Conservation (phyloP, 2,329 filamentous ascomycete species). For the Cladosporium sp. region DNA sequence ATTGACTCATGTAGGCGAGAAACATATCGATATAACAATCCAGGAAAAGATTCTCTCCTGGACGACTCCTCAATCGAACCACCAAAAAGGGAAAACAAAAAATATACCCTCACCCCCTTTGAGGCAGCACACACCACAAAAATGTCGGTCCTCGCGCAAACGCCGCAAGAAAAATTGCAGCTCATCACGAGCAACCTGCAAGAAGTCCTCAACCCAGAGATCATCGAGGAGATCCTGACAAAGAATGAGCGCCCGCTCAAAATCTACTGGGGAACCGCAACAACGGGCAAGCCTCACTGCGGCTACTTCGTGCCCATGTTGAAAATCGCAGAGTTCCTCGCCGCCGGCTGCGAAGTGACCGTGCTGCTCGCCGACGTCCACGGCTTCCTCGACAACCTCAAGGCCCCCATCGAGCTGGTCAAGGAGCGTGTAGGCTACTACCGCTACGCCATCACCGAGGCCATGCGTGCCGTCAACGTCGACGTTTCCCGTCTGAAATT, state of each 20-base stretch:
- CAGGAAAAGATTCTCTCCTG: background rate
- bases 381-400: constrained; percentile 58
- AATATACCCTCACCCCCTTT: no score
- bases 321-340: constrained; percentile 84
- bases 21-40: background rate
- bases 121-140: background rate
- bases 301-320: constrained; percentile 86
- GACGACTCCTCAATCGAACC: no score
- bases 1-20: constrained; percentile 10
- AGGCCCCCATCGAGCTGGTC: constrained; percentile 79
- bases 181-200: constrained; percentile 77
- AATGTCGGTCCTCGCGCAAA: constrained; percentile 12
- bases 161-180: constrained; percentile 57
- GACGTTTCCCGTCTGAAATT: constrained; percentile 75
- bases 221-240: constrained; percentile 67
- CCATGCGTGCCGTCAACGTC: constrained; percentile 74
- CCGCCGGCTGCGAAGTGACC: constrained; percentile 68
- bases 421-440: constrained; percentile 81
- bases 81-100: no score
- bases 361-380: constrained; percentile 46
- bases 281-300: constrained; percentile 81
- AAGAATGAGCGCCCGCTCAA: constrained; percentile 66
- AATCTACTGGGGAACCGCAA: constrained; percentile 86
- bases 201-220: constrained; percentile 78
- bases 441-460: constrained; percentile 65